Conservation (phyloP, 225 moss, liverwort and hornwort genomes). For the Ulota crispa region DNA sequence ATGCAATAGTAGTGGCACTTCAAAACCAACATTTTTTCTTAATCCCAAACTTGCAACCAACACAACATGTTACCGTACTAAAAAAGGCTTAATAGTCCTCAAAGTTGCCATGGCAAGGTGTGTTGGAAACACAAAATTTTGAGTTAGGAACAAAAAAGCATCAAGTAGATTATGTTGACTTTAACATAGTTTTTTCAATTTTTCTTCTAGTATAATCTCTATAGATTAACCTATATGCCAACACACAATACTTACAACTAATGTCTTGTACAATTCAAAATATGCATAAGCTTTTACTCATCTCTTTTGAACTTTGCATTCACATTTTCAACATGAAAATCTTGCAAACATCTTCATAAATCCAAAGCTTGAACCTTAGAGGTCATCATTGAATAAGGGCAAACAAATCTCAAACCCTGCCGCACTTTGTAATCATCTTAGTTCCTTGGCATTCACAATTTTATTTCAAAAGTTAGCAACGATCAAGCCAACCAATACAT, state of each 20-base stretch:
- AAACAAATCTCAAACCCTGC: conserved; percentile 23
- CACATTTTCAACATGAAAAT: conserved; percentile 11
- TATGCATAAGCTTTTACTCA: not conserved
- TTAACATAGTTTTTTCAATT: no score
- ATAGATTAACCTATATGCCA: not conserved
- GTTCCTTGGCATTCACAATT: no score
- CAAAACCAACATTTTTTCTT: not conserved
- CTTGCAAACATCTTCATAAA: conserved; percentile 15
- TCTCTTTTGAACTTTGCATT: not conserved
- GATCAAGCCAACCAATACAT: no score
- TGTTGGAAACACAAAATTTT: no score
- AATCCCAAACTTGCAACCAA: not conserved
- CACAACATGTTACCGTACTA: not conserved
- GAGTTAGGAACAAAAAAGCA: no score
- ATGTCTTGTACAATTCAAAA: not conserved
- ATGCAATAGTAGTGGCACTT: not conserved
- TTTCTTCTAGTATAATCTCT: no score
- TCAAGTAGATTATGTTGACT: no score
- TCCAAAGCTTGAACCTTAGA: not conserved
- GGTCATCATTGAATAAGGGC: not conserved
- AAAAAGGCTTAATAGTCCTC: not conserved
- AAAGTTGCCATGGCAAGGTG: not conserved
- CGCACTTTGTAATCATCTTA: not conserved
- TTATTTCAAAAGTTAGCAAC: no score
- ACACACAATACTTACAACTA: not conserved